Evolutionary conservation across 495 filamentous ascomycete species (phyloP).

Genomic region (Xylaria cubensis): DNA sequence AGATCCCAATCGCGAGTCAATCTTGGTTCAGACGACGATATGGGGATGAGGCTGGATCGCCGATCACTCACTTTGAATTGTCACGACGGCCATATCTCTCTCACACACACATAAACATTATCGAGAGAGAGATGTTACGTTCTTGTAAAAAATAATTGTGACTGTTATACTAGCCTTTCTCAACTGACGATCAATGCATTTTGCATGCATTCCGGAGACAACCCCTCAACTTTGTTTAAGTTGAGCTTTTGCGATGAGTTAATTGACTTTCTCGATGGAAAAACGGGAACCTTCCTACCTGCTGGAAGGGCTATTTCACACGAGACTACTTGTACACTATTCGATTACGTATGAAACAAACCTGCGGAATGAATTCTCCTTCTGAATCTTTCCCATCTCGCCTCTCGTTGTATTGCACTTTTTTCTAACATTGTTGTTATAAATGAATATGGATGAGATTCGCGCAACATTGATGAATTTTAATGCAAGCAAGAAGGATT

Average conservation of each 20-base stretch:
- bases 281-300: not conserved
- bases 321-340: not conserved
- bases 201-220: too few species aligned
- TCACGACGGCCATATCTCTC: slow-evolving; percentile 53
- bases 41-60: slow-evolving; percentile 27
- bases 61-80: slow-evolving; percentile 49
- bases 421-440: not conserved
- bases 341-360: too few species aligned
- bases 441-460: not conserved
- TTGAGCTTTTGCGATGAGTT: not conserved
- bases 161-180: too few species aligned
- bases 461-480: not conserved
- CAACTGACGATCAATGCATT: too few species aligned
- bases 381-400: not conserved
- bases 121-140: too few species aligned
- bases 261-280: not conserved
- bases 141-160: too few species aligned
- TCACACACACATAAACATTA: slow-evolving; percentile 37
- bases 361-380: not conserved
- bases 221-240: not conserved
- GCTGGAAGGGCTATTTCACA: not conserved
- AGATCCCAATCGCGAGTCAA: slow-evolving; percentile 20
- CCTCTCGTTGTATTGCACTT: not conserved
- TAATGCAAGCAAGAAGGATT: not conserved
- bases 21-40: slow-evolving; percentile 6